Evolutionary conservation across 306 rosid genomes (phyloP), one percentile per base, ranked within the genome.

Genomic region (Purshia tridentata): DNA sequence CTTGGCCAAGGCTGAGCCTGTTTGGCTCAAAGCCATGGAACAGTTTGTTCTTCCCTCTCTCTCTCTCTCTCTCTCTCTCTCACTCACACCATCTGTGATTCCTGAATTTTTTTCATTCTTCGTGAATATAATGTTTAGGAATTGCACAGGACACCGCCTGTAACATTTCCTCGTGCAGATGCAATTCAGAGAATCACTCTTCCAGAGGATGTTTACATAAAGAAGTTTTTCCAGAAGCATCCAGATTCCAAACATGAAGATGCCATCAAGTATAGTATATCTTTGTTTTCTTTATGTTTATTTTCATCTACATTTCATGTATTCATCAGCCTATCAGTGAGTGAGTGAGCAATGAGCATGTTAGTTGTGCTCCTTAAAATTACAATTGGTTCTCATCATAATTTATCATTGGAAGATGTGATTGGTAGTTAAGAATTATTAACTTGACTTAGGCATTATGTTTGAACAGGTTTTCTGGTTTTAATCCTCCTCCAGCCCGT

Each of bases 21-120:
- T 84, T 49, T 93, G 97, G 97, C 92, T 91, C 83, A 93, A 93
- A 85, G 98, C 96, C 81, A 91, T 91, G 98, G 92, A 91, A 77
- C 89, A 82, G 97, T 91, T 46, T 37, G 87, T 76, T 60, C 64
- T 71, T 65, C 62, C 52, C 60, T 70, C 73, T n/a, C n/a, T n/a
- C n/a, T n/a, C n/a, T n/a, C n/a, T n/a, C n/a, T n/a, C n/a, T n/a
- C n/a, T n/a, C n/a, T n/a, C n/a, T 60, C 63, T 53, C 13, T 62
- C 9, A 20, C 45, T 45, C 35, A 18, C 29, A 39, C 58, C 16
- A 1, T 58, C 56, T 35, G 1, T 56, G 8, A n/a, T 18, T 56
- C 14, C 39, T 65, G 16, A 13, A 40, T 8, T 41, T 14, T 1
- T 6, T 52, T 0, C 0, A 2, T 1, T 19, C 7, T 9, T 40